phyloP scores from a whole-genome alignment of 495 filamentous ascomycete genomes.

The Lasiosphaeriaceae sp. region DNA sequence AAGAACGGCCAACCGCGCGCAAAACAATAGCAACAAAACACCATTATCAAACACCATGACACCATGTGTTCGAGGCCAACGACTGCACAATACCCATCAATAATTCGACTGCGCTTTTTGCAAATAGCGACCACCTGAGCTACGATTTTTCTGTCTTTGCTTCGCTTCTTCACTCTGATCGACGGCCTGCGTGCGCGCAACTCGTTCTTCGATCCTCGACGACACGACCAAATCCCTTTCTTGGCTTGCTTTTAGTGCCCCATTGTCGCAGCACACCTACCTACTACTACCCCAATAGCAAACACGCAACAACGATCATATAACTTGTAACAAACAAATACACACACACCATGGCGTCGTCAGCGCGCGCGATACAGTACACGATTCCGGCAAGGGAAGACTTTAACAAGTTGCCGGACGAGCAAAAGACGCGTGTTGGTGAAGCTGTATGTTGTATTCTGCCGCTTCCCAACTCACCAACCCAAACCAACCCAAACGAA shows the following conservation, averaged over 20 bases:
- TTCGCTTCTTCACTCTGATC: neutral
- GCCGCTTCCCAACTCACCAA: neutral
- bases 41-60: neutral
- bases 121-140: conserved; percentile 1
- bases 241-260: too few species aligned
- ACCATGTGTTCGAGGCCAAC: neutral
- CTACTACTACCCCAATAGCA: too few species aligned
- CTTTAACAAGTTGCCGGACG: conserved; percentile 32
- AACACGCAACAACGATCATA: too few species aligned
- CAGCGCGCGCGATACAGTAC: conserved; percentile 29
- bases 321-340: neutral
- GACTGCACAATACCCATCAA: neutral
- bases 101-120: neutral
- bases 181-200: too few species aligned
- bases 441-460: conserved; percentile 28
- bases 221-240: too few species aligned
- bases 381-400: conserved; percentile 31
- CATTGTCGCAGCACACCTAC: too few species aligned
- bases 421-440: conserved; percentile 32
- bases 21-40: neutral
- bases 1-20: neutral
- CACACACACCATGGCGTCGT: conserved; percentile 21
- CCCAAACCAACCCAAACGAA: conserved; percentile 6
- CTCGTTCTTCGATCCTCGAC: conserved; percentile 2
- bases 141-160: neutral